Evolutionary conservation across 225 moss, liverwort and hornwort genomes (phyloP), one percentile per base, ranked within the genome.

Genomic region (Lunularia cruciata): DNA sequence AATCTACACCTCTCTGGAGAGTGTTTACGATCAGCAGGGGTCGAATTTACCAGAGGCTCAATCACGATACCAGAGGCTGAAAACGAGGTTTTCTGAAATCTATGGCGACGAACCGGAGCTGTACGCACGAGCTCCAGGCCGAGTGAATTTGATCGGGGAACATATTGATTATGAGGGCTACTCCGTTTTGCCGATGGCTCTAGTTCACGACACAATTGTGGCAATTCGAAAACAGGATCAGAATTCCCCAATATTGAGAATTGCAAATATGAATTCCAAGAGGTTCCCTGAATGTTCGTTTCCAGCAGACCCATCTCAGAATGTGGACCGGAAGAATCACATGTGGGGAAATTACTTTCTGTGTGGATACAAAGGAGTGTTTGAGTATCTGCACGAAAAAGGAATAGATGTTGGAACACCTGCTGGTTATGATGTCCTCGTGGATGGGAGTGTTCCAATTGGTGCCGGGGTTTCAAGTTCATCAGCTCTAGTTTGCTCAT

Each of bases 91-190:
- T 13, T 60, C 82, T 47, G 58, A 88, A 8, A 69, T 75, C 33
- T 98, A 80, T 65, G 89, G 88, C 14, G 82, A 81, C 40, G 83
- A 85, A 48, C 96, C 96, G 18, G 86, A 90, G 69, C 66, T 92
- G 8, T 98, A 79, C 19, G 87, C 96, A 4, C 90, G 96, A 22
- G 92, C 93, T 16, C 96, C 96, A 86, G 67, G 96, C 37, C 84
- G 96, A 65, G 96, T 98, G 79, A 98, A 93, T 77, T 60, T 98
- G 34, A 98, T 98, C 16, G 96, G 96, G 26, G 96, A 98, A 83
- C 96, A 98, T 72, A 89, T 98, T 49, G 96, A 98, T 74, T 98
- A 98, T 38, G 96, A 98, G 79, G 96, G 96, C 14, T 98, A 98
- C 67, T 98, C 96, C 27, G 96, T 98, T 22, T 84, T 98, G 53